These are phyloP conservation scores for Cladophialophora carrionii DNA, from an alignment of 2,329 filamentous ascomycete species.

Conservation along the genomic window DNA sequence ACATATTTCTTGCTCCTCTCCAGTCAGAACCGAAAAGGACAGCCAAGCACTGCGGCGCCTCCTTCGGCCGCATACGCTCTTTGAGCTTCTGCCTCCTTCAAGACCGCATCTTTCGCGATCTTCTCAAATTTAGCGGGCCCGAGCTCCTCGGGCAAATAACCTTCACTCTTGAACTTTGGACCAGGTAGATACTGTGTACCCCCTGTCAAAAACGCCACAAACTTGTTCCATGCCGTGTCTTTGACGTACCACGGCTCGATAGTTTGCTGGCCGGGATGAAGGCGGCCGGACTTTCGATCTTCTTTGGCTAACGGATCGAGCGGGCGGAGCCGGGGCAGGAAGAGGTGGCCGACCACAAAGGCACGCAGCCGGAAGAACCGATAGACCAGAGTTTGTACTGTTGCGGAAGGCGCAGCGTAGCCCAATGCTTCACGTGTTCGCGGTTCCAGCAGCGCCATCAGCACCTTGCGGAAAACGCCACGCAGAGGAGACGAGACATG, in stretches of 20 bases:
- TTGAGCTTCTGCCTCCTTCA: neutral
- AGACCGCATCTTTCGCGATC: neutral
- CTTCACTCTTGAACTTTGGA: neutral
- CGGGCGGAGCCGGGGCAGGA: conserved; percentile 11
- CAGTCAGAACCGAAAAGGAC: neutral
- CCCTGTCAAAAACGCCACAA: neutral
- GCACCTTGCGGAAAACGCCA: neutral
- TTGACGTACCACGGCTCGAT: neutral
- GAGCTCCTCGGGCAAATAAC: neutral
- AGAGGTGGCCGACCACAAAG: conserved; percentile 14
- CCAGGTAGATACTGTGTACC: neutral
- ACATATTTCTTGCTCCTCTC: neutral
- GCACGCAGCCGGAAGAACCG: conserved; percentile 13
- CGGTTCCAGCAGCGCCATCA: neutral
- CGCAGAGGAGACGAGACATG: neutral
- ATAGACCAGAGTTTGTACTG: conserved; percentile 10
- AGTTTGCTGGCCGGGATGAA: neutral
- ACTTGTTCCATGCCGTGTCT: neutral
- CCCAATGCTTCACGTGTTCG: neutral
- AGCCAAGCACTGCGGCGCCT: neutral
- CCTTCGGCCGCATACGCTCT: neutral
- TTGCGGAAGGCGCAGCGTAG: conserved; percentile 25
- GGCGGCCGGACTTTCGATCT: neutral
- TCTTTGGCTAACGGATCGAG: neutral
- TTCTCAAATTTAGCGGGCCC: neutral